Evolutionary conservation across 2,329 filamentous ascomycete genomes (phyloP).

Genomic region (Pyricularia sp.): DNA sequence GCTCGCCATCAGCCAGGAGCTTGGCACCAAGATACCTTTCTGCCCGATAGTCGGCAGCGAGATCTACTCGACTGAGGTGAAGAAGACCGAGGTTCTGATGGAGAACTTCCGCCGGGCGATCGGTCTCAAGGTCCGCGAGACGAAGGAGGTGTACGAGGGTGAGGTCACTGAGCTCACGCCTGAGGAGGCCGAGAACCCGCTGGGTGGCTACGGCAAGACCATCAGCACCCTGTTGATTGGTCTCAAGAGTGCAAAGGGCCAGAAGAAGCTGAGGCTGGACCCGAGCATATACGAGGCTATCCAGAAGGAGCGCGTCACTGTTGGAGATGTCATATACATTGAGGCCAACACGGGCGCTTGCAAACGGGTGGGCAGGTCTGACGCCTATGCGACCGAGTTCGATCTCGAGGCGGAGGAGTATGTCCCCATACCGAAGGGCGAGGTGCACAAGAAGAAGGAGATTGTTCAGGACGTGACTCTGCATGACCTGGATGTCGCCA

Average conservation of each 20-base stretch:
- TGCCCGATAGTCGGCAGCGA: constrained; percentile 97
- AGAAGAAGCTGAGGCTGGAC: constrained; percentile 94
- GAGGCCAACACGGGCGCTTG: constrained; percentile 98
- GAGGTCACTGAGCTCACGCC: constrained; percentile 97
- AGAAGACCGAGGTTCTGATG: constrained; percentile 99
- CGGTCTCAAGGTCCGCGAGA: constrained; percentile 92
- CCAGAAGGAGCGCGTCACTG: constrained; percentile 91
- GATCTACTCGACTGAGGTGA: constrained; percentile 95
- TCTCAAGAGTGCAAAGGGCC: constrained; percentile 88
- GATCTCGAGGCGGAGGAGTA: constrained; percentile 98
- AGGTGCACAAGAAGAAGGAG: constrained; percentile 99
- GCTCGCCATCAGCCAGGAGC: constrained; percentile 89
- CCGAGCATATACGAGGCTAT: constrained; percentile 99
- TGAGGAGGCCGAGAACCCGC: constrained; percentile 94
- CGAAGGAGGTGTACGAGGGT: constrained; percentile 98
- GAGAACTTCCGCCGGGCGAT: constrained; percentile 98
- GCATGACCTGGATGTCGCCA: constrained; percentile 93
- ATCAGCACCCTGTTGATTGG: constrained; percentile 94
- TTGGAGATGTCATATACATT: constrained; percentile 98
- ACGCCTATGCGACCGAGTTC: constrained; percentile 97
- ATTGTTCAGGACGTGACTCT: constrained; percentile 97
- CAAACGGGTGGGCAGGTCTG: constrained; percentile 91
- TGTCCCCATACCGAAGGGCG: constrained; percentile 95
- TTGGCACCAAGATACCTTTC: constrained; percentile 97
- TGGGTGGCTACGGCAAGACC: constrained; percentile 94